Percentiles rank a stretch among this genome's conserved stretches.
These are phyloP conservation scores for Passiflora organensis DNA, from an alignment of 345 rosid genomes.

Conservation along the genomic window DNA sequence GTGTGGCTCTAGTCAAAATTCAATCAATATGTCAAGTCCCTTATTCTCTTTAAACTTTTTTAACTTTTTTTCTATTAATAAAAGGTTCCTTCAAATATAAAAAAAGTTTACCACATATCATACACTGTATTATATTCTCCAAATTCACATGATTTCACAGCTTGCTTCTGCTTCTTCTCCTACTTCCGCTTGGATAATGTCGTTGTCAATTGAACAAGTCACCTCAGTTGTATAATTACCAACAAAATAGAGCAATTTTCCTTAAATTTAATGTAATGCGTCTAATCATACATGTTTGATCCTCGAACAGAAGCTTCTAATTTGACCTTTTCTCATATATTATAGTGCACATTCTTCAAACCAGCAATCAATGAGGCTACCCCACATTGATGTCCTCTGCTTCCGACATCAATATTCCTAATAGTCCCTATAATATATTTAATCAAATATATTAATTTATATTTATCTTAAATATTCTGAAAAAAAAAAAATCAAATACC, in stretches of 20 bases:
- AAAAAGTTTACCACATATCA: too few relatives aligned
- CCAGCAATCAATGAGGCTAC: too few relatives aligned
- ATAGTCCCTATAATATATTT: too few relatives aligned
- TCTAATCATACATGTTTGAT: slow-evolving; percentile 7
- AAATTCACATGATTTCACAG: slow-evolving; percentile 8
- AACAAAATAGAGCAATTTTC: neutral
- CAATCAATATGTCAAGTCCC: slow-evolving; percentile 12
- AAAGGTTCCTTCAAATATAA: neutral
- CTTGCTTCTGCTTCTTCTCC: slow-evolving; percentile 9
- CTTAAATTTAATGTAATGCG: neutral
- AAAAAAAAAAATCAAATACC: too few relatives aligned
- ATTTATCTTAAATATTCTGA: too few relatives aligned
- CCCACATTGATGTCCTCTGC: too few relatives aligned
- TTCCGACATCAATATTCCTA: too few relatives aligned
- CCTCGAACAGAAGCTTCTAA: slow-evolving; percentile 4
- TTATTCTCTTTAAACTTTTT: neutral
- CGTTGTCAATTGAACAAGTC: slow-evolving; percentile 9
- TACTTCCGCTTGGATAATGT: neutral
- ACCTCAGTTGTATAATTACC: neutral
- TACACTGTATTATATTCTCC: neutral
- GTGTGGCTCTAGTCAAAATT: neutral
- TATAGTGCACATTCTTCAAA: too few relatives aligned
- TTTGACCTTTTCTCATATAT: neutral
- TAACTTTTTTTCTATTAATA: neutral
- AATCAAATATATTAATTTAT: too few relatives aligned